phyloP scores from a whole-genome alignment of 2,329 filamentous ascomycete genomes.

The Didymella exigua region DNA sequence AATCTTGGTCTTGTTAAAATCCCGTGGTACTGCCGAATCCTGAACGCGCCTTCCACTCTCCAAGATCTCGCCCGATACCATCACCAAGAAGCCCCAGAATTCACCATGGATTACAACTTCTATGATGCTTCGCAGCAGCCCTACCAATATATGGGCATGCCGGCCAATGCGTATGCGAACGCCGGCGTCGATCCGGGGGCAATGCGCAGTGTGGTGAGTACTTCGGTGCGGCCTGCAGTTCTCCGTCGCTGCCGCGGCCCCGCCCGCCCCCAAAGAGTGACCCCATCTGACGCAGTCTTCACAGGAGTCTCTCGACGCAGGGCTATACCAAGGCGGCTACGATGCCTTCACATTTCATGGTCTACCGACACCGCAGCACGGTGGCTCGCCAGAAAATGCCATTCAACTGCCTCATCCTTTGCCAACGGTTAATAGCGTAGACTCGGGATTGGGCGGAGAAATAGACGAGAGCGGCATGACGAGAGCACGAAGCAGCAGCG shows the following conservation, averaged over 20 bases:
- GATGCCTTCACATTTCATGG: slow-evolving; percentile 40
- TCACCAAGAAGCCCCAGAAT: slow-evolving; percentile 1
- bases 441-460: slow-evolving; percentile 51
- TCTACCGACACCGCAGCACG: slow-evolving; percentile 34
- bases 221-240: slow-evolving; percentile 11
- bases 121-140: slow-evolving; percentile 54
- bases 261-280: slow-evolving; percentile 14
- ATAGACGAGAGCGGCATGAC: slow-evolving; percentile 42
- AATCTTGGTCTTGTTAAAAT: neutral
- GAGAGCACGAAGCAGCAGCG: slow-evolving; percentile 52
- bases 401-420: slow-evolving; percentile 32
- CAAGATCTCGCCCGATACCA: neutral
- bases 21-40: slow-evolving; percentile 12
- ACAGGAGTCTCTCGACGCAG: slow-evolving; percentile 54
- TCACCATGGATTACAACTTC: slow-evolving; percentile 63
- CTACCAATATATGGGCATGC: slow-evolving; percentile 57
- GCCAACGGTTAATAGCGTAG: slow-evolving; percentile 47
- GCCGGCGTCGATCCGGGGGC: slow-evolving; percentile 47
- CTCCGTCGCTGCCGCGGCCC: slow-evolving; percentile 3
- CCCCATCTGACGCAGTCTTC: slow-evolving; percentile 30
- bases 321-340: slow-evolving; percentile 35
- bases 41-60: neutral
- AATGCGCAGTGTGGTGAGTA: slow-evolving; percentile 42
- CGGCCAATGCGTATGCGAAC: slow-evolving; percentile 44
- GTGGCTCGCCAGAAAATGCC: slow-evolving; percentile 41